Percentiles rank a stretch among this genome's conserved stretches.
These are phyloP conservation scores for Aspergillus sp. DNA, from an alignment of 2,329 filamentous ascomycete genomes.

Conservation along the genomic window DNA sequence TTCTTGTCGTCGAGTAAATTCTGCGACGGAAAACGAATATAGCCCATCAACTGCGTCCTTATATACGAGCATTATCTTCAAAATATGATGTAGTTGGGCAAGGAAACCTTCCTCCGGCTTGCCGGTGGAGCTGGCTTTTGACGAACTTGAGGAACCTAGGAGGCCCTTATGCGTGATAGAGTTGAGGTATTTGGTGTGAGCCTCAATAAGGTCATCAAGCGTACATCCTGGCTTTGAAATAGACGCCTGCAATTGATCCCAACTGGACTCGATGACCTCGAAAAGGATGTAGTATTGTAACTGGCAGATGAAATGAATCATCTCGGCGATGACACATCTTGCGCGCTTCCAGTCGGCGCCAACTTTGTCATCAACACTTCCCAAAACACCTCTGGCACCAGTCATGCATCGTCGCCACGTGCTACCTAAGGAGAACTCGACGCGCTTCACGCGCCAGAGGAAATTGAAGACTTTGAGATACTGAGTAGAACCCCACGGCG, in stretches of 20 bases:
- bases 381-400: constrained; percentile 84
- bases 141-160: constrained; percentile 64
- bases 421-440: constrained; percentile 87
- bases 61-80: constrained; percentile 91
- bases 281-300: constrained; percentile 98
- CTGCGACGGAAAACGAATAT: constrained; percentile 91
- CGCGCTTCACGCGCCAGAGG: constrained; percentile 94
- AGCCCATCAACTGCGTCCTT: constrained; percentile 90
- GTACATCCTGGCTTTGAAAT: constrained; percentile 84
- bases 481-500: constrained; percentile 90
- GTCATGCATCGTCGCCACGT: constrained; percentile 97
- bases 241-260: constrained; percentile 82
- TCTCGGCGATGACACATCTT: constrained; percentile 85
- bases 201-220: constrained; percentile 89
- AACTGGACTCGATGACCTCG: constrained; percentile 95
- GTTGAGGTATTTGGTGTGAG: constrained; percentile 86
- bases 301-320: constrained; percentile 97
- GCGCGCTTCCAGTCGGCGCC: constrained; percentile 85
- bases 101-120: constrained; percentile 76
- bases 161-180: constrained; percentile 96
- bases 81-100: constrained; percentile 83
- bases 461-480: constrained; percentile 99
- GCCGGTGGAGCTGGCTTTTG: constrained; percentile 33
- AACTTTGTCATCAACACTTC: constrained; percentile 70
- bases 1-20: constrained; percentile 91